phyloP scores from a whole-genome alignment of 2,329 filamentous ascomycete genomes.

The Fusarium nisikadoi region DNA sequence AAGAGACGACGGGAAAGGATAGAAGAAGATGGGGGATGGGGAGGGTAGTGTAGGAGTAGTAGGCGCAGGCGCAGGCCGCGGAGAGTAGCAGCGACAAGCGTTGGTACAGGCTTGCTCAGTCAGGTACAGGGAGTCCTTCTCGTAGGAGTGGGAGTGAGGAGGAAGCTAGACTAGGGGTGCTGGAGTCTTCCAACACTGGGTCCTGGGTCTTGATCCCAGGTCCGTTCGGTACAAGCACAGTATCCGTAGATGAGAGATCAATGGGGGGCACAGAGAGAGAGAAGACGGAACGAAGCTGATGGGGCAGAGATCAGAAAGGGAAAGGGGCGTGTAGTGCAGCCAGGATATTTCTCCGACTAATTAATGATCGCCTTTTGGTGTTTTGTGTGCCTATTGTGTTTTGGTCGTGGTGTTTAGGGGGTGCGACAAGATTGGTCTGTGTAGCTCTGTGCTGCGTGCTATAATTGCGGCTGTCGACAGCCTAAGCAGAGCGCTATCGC shows the following conservation, averaged over 20 bases:
- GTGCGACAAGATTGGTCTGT: constrained; percentile 3
- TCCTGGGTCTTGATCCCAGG: constrained; percentile 22
- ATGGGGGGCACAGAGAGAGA: constrained; percentile 15
- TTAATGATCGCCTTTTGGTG: constrained; percentile 34
- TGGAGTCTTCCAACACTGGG: constrained; percentile 11
- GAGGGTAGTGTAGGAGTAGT: constrained; percentile 37
- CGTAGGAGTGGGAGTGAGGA: constrained; percentile 5
- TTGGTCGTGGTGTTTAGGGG: constrained; percentile 7
- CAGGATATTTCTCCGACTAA: constrained; percentile 40
- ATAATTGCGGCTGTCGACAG: background rate
- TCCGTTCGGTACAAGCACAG: background rate
- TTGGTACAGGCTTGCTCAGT: background rate
- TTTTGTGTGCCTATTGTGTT: constrained; percentile 22
- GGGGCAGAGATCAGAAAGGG: constrained; percentile 10
- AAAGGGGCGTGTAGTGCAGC: constrained; percentile 23
- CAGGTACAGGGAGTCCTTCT: background rate
- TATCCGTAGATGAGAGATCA: constrained; percentile 14
- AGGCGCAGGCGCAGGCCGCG: constrained; percentile 14
- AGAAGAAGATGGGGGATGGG: constrained; percentile 28
- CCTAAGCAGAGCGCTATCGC: background rate
- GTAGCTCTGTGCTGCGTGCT: background rate
- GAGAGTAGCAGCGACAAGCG: constrained; percentile 21
- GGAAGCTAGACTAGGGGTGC: constrained; percentile 31
- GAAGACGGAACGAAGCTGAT: constrained; percentile 19
- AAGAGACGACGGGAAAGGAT: constrained; percentile 27